Evolutionary conservation across 75 land plant species (phyloP), one percentile per base, ranked within the genome.

Genomic region (Pinus albicaulis): DNA sequence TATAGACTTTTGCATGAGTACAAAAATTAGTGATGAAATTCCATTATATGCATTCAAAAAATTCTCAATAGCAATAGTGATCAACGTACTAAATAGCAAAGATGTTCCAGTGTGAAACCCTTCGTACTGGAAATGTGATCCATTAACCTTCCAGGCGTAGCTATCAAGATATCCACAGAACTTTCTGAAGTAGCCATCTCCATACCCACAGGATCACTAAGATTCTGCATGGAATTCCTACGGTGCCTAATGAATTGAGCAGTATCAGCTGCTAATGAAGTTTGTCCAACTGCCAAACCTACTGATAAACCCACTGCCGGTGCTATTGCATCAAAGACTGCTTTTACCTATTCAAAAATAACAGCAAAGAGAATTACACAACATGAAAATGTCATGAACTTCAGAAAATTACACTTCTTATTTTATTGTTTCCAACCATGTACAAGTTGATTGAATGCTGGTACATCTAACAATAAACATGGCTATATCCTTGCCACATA

Each of bases 131-230:
- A 80, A 41, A 96, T 87, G 74, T 96, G 99, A 80, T 96, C 99
- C 94, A 96, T 92, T 58, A 94, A 76, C 71, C 94, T 86, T 80
- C 98, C 99, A 44, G 98, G 98, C n/a, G 99, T 94, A 22, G 99
- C 94, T 55, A 96, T 94, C 66, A 96, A 82, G 81, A 96, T 94
- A 71, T 96, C 98, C 22, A 96, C 90, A 61, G 88, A 60, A 79
- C 86, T 88, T 57, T 86, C 86, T 1, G 76, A 31, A 53, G 22
- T 72, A 41, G 76, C 73, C 17, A 22, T 52, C 0, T 76, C 58
- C 31, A 38, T 36, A 72, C 79, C 75, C 58, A 82, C 85, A 16
- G 86, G 74, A 25, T 88, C 88, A 80, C 84, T 81, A 72, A 85
- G 86, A 23, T 83, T 82, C 36, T 86, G 82, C 28, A 86, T 74